Conservation (phyloP, 2,329 filamentous ascomycete genomes). For the Colletotrichum sp. region DNA sequence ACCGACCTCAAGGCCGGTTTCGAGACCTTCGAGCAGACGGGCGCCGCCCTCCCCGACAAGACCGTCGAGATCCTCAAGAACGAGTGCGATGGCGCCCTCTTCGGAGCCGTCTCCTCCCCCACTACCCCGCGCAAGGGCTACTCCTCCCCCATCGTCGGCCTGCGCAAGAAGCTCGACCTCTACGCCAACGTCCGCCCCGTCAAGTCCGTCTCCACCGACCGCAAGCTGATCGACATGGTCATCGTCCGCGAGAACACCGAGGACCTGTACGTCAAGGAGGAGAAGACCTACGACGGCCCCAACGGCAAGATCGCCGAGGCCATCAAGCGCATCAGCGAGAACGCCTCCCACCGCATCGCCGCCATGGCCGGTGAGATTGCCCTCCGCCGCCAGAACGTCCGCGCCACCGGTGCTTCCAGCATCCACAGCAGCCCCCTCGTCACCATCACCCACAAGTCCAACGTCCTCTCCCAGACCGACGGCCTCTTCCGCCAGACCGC, state of each 20-base stretch:
- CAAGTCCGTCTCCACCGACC: conserved; percentile 74
- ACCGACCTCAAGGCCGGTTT: conserved; percentile 92
- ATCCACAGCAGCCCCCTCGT: conserved; percentile 77
- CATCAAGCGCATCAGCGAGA: conserved; percentile 94
- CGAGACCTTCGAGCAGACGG: conserved; percentile 90
- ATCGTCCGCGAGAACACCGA: conserved; percentile 99
- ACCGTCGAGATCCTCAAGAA: conserved; percentile 88
- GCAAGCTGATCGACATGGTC: conserved; percentile 86
- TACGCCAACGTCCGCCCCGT: conserved; percentile 98
- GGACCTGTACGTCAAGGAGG: conserved; percentile 97
- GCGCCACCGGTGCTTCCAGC: conserved; percentile 60
- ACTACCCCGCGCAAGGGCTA: conserved; percentile 91
- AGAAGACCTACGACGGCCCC: conserved; percentile 78
- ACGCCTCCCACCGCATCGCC: conserved; percentile 84
- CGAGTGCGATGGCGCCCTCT: conserved; percentile 95
- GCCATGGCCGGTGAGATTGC: conserved; percentile 96
- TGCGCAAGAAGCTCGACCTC: conserved; percentile 92
- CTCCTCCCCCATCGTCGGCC: conserved; percentile 93
- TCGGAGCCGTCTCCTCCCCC: conserved; percentile 94
- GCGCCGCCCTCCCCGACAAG: conserved; percentile 84
- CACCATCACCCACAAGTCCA: conserved; percentile 98
- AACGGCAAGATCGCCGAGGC: conserved; percentile 89
- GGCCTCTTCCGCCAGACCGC: conserved; percentile 89
- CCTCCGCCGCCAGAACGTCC: conserved; percentile 80
- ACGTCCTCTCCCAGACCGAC: conserved; percentile 95